Percentiles rank a stretch among this genome's conserved stretches.
Conservation (phyloP, 139 green algal genomes). For the Chlamydomonas sp. region DNA sequence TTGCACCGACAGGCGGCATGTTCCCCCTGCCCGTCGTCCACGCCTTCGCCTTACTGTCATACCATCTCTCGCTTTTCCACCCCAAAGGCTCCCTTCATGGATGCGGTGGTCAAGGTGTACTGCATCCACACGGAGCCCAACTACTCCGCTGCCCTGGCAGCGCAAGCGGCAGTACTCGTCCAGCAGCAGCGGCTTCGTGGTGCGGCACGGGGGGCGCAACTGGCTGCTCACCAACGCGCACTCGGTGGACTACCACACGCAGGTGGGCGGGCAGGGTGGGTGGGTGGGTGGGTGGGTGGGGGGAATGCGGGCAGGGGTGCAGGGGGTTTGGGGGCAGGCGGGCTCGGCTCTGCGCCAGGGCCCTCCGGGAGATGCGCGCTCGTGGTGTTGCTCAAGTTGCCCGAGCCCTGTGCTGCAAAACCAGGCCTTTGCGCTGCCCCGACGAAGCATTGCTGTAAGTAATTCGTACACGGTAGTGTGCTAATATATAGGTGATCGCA, state of each 20-base stretch:
- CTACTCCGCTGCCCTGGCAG: constrained; percentile 93
- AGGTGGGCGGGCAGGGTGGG: not conserved
- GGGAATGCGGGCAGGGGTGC: not conserved
- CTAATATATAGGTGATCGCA: no score
- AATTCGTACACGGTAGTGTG: no score
- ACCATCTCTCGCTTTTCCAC: no score
- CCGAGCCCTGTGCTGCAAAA: no score
- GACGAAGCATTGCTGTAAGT: no score
- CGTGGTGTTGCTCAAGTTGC: no score
- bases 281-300: not conserved
- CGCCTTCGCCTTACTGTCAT: not conserved
- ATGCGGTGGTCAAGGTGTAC: constrained; percentile 75
- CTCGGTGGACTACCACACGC: constrained; percentile 75
- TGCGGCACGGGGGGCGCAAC: constrained; percentile 40
- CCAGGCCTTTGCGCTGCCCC: no score
- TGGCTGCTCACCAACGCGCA: constrained; percentile 97
- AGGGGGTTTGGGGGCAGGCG: no score
- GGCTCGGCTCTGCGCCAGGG: no score
- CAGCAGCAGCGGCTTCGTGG: constrained; percentile 87
- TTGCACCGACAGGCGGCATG: no score
- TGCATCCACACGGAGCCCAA: constrained; percentile 90
- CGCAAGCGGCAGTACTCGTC: constrained; percentile 89
- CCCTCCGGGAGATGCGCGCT: no score
- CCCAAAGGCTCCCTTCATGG: constrained; percentile 54
- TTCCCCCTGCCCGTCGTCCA: no score